Evolutionary conservation across 2,329 filamentous ascomycete genomes (phyloP).

Genomic region (Talaromyces sp.): DNA sequence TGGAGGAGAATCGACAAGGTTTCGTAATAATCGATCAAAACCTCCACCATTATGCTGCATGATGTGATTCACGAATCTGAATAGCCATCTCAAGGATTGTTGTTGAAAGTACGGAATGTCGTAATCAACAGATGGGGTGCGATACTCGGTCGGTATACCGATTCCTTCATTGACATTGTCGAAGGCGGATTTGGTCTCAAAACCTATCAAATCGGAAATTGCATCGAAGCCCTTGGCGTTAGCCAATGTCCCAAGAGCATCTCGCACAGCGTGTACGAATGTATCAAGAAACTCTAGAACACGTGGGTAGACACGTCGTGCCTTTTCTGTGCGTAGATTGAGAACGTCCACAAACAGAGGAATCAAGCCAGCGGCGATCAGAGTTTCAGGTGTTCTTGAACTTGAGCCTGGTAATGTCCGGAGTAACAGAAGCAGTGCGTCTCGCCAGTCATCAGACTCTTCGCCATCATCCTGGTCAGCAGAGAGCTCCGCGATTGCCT

Average conservation of each 20-base stretch:
- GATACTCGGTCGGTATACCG: conserved; percentile 68
- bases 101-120: conserved; percentile 90
- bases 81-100: conserved; percentile 85
- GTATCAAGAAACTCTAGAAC: conserved; percentile 85
- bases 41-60: conserved; percentile 80
- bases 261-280: conserved; percentile 78
- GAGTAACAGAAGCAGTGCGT: conserved; percentile 82
- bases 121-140: conserved; percentile 84
- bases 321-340: conserved; percentile 73
- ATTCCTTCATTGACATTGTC: conserved; percentile 63
- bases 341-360: conserved; percentile 87
- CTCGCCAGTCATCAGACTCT: conserved; percentile 82
- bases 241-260: conserved; percentile 79
- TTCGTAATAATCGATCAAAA: conserved; percentile 84
- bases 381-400: conserved; percentile 71
- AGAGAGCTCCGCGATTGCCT: conserved; percentile 79
- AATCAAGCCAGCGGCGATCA: conserved; percentile 85
- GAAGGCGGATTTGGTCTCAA: conserved; percentile 70
- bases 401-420: conserved; percentile 71
- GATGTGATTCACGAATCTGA: conserved; percentile 95
- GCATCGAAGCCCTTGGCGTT: conserved; percentile 79
- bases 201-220: conserved; percentile 81
- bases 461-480: conserved; percentile 56
- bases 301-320: conserved; percentile 77
- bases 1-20: conserved; percentile 88